Base-by-base conservation (phyloP, 352 stramenopile genomes). In the Blastocystis sp. region DNA sequence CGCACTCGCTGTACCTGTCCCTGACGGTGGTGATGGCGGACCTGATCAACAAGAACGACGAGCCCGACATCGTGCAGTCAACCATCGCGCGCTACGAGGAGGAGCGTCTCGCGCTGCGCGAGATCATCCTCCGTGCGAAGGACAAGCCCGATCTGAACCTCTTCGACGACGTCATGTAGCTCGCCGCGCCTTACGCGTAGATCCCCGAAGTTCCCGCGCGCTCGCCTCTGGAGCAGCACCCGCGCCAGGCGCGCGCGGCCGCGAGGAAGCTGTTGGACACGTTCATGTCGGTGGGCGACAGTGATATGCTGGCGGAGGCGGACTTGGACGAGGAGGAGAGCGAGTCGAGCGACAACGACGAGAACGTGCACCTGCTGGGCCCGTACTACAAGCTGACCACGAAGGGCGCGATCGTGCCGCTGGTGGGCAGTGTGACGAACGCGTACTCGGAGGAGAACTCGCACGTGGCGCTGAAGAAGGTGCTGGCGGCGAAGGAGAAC, bases 251-350 rank as follows among this genome's bases (percentile, higher is more conserved):
- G 21, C 74, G 57, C 34, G 74, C 74, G 7, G 45, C 45, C 11
- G 74, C 74, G 2, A 52, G 74, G 14, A 62, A 84, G 74, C 57
- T 69, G 24, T 28, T 84, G 42, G 74, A 69, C 9, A 84, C 54
- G 19, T 64, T 57, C 42, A 64, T 84, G 34, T 68, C 74, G 10
- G 74, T 84, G 9, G 74, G 57, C 1, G 57, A 82, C 61, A 82
- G 52, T 17, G 48, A 62, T 21, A n/a, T 64, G 52, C 34, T 84
- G 14, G 54, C 74, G 24, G 48, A 62, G 24, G 74, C 24, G 28
- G 68, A 88, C 34, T 17, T 88, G 52, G 62, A 62, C 34, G 78
- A 78, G 21, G 78, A 88, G 38, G 78, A 88, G 9, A 79, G 68
- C 43, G 78, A 88, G 17, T 48, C 63, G 40, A 43, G 19, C 7